These are phyloP conservation scores for Pachyrhizus erosus DNA, from an alignment of 306 rosid species.

Conservation along the genomic window DNA sequence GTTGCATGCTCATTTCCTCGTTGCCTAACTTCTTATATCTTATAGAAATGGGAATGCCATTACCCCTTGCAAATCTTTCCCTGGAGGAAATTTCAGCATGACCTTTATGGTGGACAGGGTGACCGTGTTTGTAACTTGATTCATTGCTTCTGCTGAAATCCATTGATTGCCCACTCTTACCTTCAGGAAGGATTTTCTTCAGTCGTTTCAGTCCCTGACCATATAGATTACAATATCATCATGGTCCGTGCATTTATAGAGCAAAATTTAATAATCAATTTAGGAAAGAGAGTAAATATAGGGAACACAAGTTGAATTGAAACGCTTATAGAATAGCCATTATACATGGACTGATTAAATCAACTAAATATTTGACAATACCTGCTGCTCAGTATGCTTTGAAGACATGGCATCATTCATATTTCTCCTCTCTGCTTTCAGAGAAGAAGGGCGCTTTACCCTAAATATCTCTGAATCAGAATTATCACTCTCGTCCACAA, in stretches of 20 bases:
- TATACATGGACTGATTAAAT: slow-evolving; percentile 21
- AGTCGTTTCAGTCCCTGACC: slow-evolving; percentile 79
- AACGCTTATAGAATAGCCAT: background rate
- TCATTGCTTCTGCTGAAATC: slow-evolving; percentile 58
- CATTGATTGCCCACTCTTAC: slow-evolving; percentile 52
- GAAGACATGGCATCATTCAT: slow-evolving; percentile 41
- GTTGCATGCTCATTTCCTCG: slow-evolving; percentile 64
- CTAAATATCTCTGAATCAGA: slow-evolving; percentile 88
- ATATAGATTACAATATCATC: slow-evolving; percentile 19
- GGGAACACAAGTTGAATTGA: background rate
- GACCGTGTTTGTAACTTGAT: slow-evolving; percentile 55
- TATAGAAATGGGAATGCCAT: slow-evolving; percentile 64
- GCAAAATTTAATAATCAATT: slow-evolving; percentile 13
- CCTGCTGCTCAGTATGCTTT: slow-evolving; percentile 76
- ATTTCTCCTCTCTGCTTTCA: slow-evolving; percentile 72
- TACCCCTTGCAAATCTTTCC: slow-evolving; percentile 62
- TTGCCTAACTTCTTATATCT: slow-evolving; percentile 67
- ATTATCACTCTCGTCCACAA: slow-evolving; percentile 68
- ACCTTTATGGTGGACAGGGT: slow-evolving; percentile 51
- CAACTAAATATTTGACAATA: slow-evolving; percentile 37
- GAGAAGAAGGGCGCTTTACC: slow-evolving; percentile 90
- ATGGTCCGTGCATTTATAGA: too few relatives aligned
- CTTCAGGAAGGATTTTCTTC: slow-evolving; percentile 71
- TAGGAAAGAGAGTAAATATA: background rate
- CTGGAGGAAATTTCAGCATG: slow-evolving; percentile 48